Evolutionary conservation across 108 stramenopile species (phyloP).

Genomic region (Skeletonema marinoi): DNA sequence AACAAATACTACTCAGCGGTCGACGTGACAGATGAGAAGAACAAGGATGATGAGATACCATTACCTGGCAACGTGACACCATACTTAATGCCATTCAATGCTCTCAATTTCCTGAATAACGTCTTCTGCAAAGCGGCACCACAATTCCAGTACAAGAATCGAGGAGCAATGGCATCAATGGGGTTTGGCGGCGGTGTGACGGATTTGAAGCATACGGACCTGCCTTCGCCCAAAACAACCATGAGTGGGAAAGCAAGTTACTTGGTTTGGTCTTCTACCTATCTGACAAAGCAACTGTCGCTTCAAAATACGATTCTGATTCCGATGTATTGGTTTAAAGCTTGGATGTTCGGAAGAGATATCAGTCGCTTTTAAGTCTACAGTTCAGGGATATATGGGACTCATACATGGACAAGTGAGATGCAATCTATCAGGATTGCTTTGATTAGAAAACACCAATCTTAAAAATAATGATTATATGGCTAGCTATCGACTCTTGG

Average conservation of each 20-base stretch:
- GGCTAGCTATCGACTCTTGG: too few relatives aligned
- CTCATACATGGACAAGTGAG: neutral
- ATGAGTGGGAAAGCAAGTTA: conserved; percentile 65
- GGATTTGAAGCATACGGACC: conserved; percentile 45
- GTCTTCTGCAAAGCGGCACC: conserved; percentile 43
- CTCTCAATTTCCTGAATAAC: conserved; percentile 44
- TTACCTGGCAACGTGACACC: conserved; percentile 56
- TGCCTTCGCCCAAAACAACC: conserved; percentile 36
- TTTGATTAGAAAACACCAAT: neutral
- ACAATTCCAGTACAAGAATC: conserved; percentile 56
- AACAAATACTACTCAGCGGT: conserved; percentile 51
- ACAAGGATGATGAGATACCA: conserved; percentile 38
- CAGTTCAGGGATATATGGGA: neutral
- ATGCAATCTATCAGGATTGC: neutral
- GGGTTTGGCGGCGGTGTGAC: conserved; percentile 52
- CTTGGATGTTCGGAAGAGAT: conserved; percentile 91
- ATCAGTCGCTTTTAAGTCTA: conserved; percentile 51
- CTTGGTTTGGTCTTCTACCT: conserved; percentile 72
- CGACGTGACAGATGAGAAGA: conserved; percentile 38
- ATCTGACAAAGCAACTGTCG: conserved; percentile 65
- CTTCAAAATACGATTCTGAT: conserved; percentile 84
- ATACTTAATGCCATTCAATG: conserved; percentile 51
- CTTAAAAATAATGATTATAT: too few relatives aligned
- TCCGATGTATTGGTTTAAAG: conserved; percentile 98
- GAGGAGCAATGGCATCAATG: conserved; percentile 53